A percentile compares a stretch with the other conserved stretches of the same genome.
Conservation (phyloP, 1,284 basidiomycete species). For the Boletus sp. region DNA sequence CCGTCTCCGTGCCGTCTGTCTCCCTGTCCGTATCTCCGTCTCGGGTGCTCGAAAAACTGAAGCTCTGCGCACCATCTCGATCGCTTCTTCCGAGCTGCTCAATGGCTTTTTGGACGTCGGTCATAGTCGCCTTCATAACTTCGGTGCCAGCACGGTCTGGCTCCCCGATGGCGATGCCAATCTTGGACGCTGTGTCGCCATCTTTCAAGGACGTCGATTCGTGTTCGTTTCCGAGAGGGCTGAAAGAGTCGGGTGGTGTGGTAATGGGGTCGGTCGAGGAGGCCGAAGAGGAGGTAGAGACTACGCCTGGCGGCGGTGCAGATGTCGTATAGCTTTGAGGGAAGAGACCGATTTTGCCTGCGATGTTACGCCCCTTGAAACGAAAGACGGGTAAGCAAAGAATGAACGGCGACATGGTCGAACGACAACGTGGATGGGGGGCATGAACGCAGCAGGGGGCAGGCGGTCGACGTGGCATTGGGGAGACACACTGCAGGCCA, state of each 20-base stretch:
- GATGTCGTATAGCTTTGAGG: conserved; percentile 86
- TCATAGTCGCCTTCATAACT: conserved; percentile 82
- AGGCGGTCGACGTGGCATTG: conserved; percentile 9
- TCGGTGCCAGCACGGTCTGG: conserved; percentile 35
- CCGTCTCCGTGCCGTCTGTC: conserved; percentile 54
- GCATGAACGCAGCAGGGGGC: conserved; percentile 8
- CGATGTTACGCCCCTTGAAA: conserved; percentile 75
- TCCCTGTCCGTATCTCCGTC: conserved; percentile 54
- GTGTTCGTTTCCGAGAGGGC: conserved; percentile 42
- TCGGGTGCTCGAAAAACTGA: conserved; percentile 67
- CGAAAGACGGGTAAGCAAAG: conserved; percentile 22
- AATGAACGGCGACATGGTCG: conserved; percentile 24
- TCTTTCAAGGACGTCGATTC: conserved; percentile 38
- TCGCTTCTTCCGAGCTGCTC: conserved; percentile 61
- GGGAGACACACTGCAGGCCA: conserved; percentile 13
- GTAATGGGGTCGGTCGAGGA: conserved; percentile 25
- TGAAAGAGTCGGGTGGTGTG: conserved; percentile 34
- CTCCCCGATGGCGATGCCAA: conserved; percentile 28
- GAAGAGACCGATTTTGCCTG: conserved; percentile 85
- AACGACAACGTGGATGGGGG: conserved; percentile 16
- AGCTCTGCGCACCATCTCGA: conserved; percentile 56
- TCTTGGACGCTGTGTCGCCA: conserved; percentile 27
- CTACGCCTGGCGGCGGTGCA: conserved; percentile 40
- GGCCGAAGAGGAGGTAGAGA: conserved; percentile 21
- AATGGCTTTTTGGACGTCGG: conserved; percentile 84